Conservation (phyloP, 2,329 filamentous ascomycete genomes). For the Neofusicoccum cordaticola region DNA sequence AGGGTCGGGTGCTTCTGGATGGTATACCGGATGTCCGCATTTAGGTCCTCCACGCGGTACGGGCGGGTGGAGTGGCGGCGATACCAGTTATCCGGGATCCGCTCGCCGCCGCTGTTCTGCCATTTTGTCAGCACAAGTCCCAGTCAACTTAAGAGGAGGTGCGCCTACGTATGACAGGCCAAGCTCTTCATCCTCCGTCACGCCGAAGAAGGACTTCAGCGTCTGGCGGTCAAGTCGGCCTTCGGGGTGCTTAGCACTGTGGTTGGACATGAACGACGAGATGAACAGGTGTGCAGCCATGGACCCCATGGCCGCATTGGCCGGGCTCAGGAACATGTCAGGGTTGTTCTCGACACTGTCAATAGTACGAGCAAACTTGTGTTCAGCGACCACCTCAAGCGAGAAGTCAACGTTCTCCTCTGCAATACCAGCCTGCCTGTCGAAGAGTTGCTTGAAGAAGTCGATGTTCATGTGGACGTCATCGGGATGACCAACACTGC, state of each 20-base stretch:
- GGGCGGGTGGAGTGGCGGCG: background rate
- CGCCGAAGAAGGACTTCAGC: background rate
- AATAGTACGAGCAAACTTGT: background rate
- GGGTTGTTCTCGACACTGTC: background rate
- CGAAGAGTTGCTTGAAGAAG: constrained; percentile 50
- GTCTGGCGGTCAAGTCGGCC: background rate
- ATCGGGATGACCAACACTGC: constrained; percentile 43
- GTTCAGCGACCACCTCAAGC: background rate
- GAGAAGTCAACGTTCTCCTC: background rate
- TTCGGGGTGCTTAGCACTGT: background rate
- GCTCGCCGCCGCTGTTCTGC: background rate
- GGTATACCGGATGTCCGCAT: background rate
- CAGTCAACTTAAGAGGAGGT: no score
- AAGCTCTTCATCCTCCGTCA: background rate
- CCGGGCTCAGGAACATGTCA: background rate
- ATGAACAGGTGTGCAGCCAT: background rate
- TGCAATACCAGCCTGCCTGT: constrained; percentile 16
- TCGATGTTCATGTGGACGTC: constrained; percentile 37
- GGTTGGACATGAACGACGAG: background rate
- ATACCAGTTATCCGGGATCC: background rate
- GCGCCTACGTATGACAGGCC: background rate
- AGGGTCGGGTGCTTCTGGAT: background rate
- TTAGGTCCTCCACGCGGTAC: background rate
- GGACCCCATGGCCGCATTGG: background rate
- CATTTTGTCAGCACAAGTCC: background rate